A percentile compares a stretch with the other conserved stretches of the same genome.
Evolutionary conservation across 1,284 basidiomycete species (phyloP).

Genomic region (Hortiboletus rubellus): DNA sequence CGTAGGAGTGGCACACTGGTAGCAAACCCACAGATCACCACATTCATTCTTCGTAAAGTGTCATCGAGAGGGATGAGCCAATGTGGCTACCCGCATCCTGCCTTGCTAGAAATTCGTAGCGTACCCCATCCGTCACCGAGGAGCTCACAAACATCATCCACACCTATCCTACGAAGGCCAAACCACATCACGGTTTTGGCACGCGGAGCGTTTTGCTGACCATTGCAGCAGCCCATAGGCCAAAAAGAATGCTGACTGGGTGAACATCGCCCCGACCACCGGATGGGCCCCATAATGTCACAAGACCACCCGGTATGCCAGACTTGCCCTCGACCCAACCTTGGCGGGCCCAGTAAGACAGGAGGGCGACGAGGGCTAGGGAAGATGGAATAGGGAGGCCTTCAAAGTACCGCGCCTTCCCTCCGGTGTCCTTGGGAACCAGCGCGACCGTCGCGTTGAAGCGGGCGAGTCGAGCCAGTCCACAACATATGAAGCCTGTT

Average conservation of each 20-base stretch:
- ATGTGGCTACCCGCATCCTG: not conserved
- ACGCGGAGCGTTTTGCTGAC: conserved; percentile 91
- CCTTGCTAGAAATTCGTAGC: conserved; percentile 1
- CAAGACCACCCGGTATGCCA: conserved; percentile 74
- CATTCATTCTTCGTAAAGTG: conserved; percentile 18
- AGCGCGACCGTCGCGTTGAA: conserved; percentile 99
- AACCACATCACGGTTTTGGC: conserved; percentile 59
- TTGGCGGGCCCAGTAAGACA: conserved; percentile 81
- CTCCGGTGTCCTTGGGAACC: conserved; percentile 84
- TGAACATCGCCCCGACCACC: conserved; percentile 84
- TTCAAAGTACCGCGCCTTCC: conserved; percentile 96
- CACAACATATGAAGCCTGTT: conserved; percentile 92
- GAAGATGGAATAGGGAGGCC: conserved; percentile 96
- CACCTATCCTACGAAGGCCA: not conserved
- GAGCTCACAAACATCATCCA: not conserved
- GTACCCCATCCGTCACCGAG: conserved; percentile 3
- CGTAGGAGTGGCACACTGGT: not conserved
- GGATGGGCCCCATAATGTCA: conserved; percentile 68
- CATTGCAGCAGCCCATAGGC: conserved; percentile 89
- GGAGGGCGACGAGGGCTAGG: conserved; percentile 75
- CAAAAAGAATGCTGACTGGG: conserved; percentile 70
- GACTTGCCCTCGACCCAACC: conserved; percentile 81
- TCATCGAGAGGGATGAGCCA: conserved; percentile 11
- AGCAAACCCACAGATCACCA: conserved; percentile 11
- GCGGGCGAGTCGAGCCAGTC: conserved; percentile 92